Evolutionary conservation across 139 green algal genomes (phyloP).

Genomic region (Pedinophyceae sp.): DNA sequence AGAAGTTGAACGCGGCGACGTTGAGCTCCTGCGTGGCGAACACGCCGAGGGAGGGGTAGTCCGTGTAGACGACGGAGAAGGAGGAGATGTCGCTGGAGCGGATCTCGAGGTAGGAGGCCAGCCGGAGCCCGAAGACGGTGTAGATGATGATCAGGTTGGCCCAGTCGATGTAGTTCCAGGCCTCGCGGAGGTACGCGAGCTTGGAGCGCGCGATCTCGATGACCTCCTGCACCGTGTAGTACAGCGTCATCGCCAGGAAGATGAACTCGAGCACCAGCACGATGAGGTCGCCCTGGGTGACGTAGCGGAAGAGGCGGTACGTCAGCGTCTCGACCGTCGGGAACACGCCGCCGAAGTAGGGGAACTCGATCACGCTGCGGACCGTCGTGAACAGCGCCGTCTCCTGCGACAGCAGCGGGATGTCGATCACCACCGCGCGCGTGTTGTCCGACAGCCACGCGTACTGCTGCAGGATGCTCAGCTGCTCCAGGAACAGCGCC

Average conservation of each 20-base stretch:
- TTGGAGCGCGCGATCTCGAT: constrained; percentile 1
- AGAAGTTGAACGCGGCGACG: constrained; percentile 20
- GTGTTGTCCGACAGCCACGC: constrained; percentile 13
- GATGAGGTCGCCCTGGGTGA: constrained; percentile 3
- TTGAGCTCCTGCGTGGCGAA: constrained; percentile 16
- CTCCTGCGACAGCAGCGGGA: constrained; percentile 8
- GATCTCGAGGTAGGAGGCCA: constrained; percentile 1
- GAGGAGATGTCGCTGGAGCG: constrained; percentile 6
- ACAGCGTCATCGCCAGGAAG: constrained; percentile 10
- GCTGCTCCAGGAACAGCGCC: constrained; percentile 3
- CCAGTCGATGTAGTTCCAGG: constrained; percentile 18
- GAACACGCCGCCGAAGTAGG: constrained; percentile 6
- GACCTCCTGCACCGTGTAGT: constrained; percentile 11
- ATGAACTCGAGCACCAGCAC: constrained; percentile 10
- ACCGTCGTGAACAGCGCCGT: constrained; percentile 16
- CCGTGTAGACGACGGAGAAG: constrained; percentile 9
- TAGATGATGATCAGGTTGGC: constrained; percentile 19
- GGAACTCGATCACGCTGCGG: constrained; percentile 11
- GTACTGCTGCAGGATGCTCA: constrained; percentile 5
- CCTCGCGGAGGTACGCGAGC: constrained; percentile 9
- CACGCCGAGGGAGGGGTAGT: constrained; percentile 10
- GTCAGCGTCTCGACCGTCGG: constrained; percentile 2
- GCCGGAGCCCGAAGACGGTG: constrained; percentile 11
- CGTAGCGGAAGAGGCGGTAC: constrained; percentile 13
- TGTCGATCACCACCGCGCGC: constrained; percentile 15